A percentile compares a stretch with the other conserved stretches of the same genome.
Evolutionary conservation across 352 stramenopile species (phyloP).

Genomic region (Pythium oligandrum): DNA sequence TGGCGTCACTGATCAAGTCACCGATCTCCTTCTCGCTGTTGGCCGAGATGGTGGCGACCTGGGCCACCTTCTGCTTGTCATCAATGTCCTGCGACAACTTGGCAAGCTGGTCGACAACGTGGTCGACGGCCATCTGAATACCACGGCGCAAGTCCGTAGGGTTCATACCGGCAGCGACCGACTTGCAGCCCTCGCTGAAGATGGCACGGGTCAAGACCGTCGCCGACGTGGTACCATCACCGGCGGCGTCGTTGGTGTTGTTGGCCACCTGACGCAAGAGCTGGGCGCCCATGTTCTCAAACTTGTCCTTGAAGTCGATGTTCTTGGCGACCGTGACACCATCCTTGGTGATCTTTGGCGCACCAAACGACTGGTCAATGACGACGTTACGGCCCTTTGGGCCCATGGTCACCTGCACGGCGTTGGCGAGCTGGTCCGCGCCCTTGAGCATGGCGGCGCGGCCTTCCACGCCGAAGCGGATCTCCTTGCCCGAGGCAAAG

Average conservation of each 20-base stretch:
- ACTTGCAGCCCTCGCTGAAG: slow-evolving; percentile 98
- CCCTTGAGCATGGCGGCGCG: slow-evolving; percentile 97
- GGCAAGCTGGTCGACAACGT: slow-evolving; percentile 93
- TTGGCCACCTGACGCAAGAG: slow-evolving; percentile 89
- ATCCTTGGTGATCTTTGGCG: slow-evolving; percentile 98
- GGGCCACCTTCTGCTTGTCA: slow-evolving; percentile 98
- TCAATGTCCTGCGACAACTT: slow-evolving; percentile 97
- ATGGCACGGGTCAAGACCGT: slow-evolving; percentile 99
- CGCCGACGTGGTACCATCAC: slow-evolving; percentile 99
- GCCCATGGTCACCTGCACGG: slow-evolving; percentile 98
- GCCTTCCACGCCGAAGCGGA: slow-evolving; percentile 98
- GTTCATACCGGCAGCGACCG: slow-evolving; percentile 99
- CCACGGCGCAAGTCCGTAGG: slow-evolving; percentile 98
- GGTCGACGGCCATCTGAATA: slow-evolving; percentile 97
- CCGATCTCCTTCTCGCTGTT: slow-evolving; percentile 99
- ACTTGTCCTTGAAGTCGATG: slow-evolving; percentile 97
- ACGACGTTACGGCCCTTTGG: slow-evolving; percentile 99
- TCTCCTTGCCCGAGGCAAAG: slow-evolving; percentile 95
- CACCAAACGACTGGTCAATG: slow-evolving; percentile 97
- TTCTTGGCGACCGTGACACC: slow-evolving; percentile 97
- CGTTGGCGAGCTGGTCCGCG: slow-evolving; percentile 98
- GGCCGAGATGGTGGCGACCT: slow-evolving; percentile 99
- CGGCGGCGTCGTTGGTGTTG: slow-evolving; percentile 99
- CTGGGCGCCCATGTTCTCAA: slow-evolving; percentile 89
- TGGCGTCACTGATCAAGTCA: slow-evolving; percentile 97